Base-by-base conservation (phyloP, 1,284 basidiomycete genomes). In the Xerocomus amazonicus region DNA sequence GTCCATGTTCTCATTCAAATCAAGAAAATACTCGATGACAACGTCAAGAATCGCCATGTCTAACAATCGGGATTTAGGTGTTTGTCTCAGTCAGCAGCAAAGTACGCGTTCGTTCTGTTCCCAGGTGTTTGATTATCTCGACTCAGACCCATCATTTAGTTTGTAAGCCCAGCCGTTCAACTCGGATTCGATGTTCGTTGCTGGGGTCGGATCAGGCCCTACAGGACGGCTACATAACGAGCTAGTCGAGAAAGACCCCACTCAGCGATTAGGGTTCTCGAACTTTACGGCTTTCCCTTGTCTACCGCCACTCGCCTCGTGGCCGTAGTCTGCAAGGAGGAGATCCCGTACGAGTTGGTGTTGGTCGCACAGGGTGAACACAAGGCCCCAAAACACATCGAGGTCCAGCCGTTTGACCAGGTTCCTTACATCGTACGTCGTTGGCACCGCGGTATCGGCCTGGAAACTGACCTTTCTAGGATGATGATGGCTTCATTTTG, bases 361-460 rank as follows among this genome's bases (percentile, higher is more conserved):
- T 0, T 40, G 12, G 52, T 83, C 55, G 67, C 10, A 0, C 41
- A 72, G 37, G 65, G 66, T n/a, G 75, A 76, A 56, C 76, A 83
- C 49, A 83, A 81, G 61, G 13, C 60, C 0, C 56, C 74, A 1
- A 71, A 62, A n/a, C 77, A 66, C 69, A 14, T 74, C 19, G 62
- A 60, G 27, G 62, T 71, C 23, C 83, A 87, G 54, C 84, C 85
- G 0, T 87, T 87, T 56, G 83, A 81, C 16, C 80, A 82, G 62
- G 65, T 87, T 53, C 84, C 84, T 2, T 83, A 77, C 65, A 72
- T 87, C 48, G 78, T 79, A 52, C 34, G 73, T 65, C 8, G 14
- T 36, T 0, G 6, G 6, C 19, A 1, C 3, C 27, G 23, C 5
- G n/a, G n/a, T 2, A 23, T 33, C 56, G 34, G 61, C 12, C 0